Percentiles rank a stretch among this genome's conserved stretches.
Conservation (phyloP, 148 eudicot species). For the Dysphania ambrosioides region DNA sequence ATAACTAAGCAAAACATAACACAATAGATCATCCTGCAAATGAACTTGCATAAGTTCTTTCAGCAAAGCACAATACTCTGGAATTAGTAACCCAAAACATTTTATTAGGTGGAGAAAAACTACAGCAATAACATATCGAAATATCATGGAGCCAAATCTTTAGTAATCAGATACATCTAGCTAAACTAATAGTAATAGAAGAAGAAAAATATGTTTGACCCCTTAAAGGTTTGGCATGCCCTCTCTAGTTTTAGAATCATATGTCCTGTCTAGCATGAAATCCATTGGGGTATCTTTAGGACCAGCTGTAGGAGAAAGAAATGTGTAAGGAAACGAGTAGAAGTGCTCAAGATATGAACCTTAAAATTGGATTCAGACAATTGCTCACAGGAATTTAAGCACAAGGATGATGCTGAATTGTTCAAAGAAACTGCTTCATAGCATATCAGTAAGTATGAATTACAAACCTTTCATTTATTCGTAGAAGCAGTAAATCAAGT, state of each 20-base stretch:
- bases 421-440: not conserved
- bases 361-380: not conserved
- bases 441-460: not conserved
- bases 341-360: not conserved
- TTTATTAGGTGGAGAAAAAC: not conserved
- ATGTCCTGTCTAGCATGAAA: conserved; percentile 69
- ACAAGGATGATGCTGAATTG: too few species aligned
- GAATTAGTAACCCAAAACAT: not conserved
- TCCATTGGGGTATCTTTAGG: conserved; percentile 90
- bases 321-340: conserved; percentile 7
- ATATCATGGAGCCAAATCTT: not conserved
- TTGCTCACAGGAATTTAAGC: not conserved
- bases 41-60: not conserved
- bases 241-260: conserved; percentile 73
- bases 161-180: not conserved
- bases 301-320: conserved; percentile 58
- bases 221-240: conserved; percentile 81
- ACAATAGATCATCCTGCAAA: too few species aligned
- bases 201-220: not conserved
- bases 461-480: not conserved
- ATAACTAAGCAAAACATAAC: too few species aligned
- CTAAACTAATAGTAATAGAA: not conserved
- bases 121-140: not conserved
- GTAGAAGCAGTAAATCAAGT: not conserved
- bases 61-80: not conserved